Base-by-base conservation (phyloP, 192 early-diverging fungal genomes). In the Dispira simplex region DNA sequence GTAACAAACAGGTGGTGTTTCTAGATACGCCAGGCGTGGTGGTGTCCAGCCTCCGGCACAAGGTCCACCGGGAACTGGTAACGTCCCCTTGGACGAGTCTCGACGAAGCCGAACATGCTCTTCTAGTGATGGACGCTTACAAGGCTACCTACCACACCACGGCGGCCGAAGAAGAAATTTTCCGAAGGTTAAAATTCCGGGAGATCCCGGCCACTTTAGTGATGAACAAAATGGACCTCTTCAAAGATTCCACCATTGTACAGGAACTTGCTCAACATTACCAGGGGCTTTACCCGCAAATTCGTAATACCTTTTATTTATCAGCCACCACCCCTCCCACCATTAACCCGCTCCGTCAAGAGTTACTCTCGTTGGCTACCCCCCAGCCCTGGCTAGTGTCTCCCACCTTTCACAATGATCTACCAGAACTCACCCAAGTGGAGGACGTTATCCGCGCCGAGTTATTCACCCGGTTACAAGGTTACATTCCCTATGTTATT, bases 1-100 rank as follows among this genome's bases (percentile, higher is more conserved):
- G 71, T 12, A 77, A 84, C 64, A 67, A 75, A 44, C 82, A 84
- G 68, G 55, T 82, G 21, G 75, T 81, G 53, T 84, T 84, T 67
- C 70, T 80, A 23, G 82, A 84, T 65, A 84, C 82, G n/a, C 82
- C 82, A 14, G 82, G 82, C 3, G 73, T 81, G 9, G 71, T 83
- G 11, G 69, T 70, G 3, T 70, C 74, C 23, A 65, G 68, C 18
- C 79, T 77, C 44, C 57, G 72, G 14, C 64, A 66, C 23, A 63
- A 71, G 46, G 54, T 84, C 63, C 78, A 77, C 45, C 68, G 80
- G 12, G 74, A 71, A 46, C 49, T 84, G 3, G 66, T 78, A 11
- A 84, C 75, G 11, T 70, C 82, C 5, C 77, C 80, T n/a, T 84
- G 80, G 80, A 75, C 77, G 54, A 68, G 78, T 2, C 65, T 84